Percentiles rank a stretch among this genome's conserved stretches.
Evolutionary conservation across 192 early-diverging fungal species (phyloP).

Genomic region (Geranomyces variabilis): DNA sequence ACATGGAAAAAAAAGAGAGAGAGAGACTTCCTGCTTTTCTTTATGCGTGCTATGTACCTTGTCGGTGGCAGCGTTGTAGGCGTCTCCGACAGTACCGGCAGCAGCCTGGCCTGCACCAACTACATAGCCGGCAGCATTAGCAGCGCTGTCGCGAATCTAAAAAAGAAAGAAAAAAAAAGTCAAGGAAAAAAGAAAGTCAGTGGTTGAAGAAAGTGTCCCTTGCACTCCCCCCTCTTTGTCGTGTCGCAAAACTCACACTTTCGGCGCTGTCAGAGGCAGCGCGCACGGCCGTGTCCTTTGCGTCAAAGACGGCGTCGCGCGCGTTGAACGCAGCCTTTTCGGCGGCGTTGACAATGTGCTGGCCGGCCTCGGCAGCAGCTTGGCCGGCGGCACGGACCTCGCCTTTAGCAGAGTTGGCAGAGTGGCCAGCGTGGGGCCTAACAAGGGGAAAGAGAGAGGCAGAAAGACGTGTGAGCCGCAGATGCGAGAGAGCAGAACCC

Average conservation of each 20-base stretch:
- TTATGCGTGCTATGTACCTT: neutral
- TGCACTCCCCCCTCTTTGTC: too few species aligned
- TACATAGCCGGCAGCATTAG: constrained; percentile 6
- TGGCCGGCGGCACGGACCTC: neutral
- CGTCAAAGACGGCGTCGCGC: constrained; percentile 9
- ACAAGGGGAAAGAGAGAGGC: neutral
- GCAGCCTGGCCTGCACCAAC: neutral
- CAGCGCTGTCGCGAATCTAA: neutral
- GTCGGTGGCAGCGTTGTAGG: constrained; percentile 4
- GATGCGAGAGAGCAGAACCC: too few species aligned
- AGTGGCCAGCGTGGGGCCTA: neutral
- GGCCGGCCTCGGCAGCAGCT: constrained; percentile 6
- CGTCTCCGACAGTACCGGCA: neutral
- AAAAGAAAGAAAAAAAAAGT: too few species aligned
- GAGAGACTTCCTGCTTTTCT: too few species aligned
- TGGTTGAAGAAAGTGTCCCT: too few species aligned
- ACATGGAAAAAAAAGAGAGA: too few species aligned
- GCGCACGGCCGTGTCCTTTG: constrained; percentile 5
- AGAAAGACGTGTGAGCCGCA: neutral
- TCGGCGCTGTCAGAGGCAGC: neutral
- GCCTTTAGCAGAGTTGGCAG: neutral
- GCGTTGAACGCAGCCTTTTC: constrained; percentile 8
- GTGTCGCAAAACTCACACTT: too few species aligned
- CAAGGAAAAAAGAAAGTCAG: too few species aligned
- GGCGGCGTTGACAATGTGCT: constrained; percentile 2